A percentile compares a stretch with the other conserved stretches of the same genome.
phyloP scores from a whole-genome alignment of 139 green algal species.

The Trebouxia sp. region DNA sequence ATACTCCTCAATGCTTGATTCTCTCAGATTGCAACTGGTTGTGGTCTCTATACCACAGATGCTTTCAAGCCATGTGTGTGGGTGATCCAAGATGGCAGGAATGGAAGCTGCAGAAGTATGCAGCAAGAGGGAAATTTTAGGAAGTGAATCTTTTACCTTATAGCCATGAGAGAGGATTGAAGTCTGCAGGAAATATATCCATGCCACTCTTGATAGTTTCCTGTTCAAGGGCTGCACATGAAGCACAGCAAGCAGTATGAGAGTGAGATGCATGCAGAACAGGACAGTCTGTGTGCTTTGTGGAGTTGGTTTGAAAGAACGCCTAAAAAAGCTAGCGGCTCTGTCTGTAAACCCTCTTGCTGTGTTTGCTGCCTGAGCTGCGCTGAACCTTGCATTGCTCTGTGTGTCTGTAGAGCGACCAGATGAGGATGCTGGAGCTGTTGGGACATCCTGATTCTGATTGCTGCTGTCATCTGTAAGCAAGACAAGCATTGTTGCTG shows the following conservation, averaged over 20 bases:
- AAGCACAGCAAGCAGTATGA: slow-evolving; percentile 32
- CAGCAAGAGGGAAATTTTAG: too few relatives aligned
- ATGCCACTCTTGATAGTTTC: slow-evolving; percentile 11
- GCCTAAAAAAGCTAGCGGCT: background rate
- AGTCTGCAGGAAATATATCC: slow-evolving; percentile 34
- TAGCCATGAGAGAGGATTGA: slow-evolving; percentile 15
- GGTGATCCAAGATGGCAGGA: too few relatives aligned
- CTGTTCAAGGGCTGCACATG: slow-evolving; percentile 35
- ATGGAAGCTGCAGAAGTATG: too few relatives aligned
- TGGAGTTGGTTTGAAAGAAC: background rate
- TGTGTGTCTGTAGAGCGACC: background rate
- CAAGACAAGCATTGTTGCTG: too few relatives aligned
- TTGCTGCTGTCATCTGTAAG: too few relatives aligned
- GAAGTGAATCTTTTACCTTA: slow-evolving; percentile 39
- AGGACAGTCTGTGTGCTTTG: slow-evolving; percentile 28
- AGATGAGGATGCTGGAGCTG: background rate
- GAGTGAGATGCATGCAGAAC: slow-evolving; percentile 26
- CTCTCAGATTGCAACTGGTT: too few relatives aligned
- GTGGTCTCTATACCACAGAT: too few relatives aligned
- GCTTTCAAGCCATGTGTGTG: too few relatives aligned
- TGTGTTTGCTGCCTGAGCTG: background rate
- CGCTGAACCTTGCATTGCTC: background rate
- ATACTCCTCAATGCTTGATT: too few relatives aligned
- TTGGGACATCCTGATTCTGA: too few relatives aligned
- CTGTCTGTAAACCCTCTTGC: background rate